Evolutionary conservation across 2,329 filamentous ascomycete species (phyloP).

Genomic region (Xylariaceae sp.): DNA sequence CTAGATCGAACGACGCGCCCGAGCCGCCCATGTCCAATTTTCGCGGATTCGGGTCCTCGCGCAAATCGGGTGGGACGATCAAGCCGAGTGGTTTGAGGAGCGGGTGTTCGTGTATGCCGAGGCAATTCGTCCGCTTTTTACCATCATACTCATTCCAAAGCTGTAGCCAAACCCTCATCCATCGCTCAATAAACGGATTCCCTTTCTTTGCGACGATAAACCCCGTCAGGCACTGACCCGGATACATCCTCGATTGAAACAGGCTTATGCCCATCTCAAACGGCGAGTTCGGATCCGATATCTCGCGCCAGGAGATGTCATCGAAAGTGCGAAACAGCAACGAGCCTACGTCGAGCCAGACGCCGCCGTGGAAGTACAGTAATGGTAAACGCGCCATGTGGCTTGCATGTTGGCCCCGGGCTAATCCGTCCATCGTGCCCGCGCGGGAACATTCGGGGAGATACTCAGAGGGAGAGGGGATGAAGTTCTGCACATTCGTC

Average conservation of each 20-base stretch:
- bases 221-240: slow-evolving; percentile 3
- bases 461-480: background rate
- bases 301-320: slow-evolving; percentile 3
- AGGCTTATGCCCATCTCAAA: slow-evolving; percentile 3
- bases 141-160: slow-evolving; percentile 3
- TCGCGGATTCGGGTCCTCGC: background rate
- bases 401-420: background rate
- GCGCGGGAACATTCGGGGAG: slow-evolving; percentile 5
- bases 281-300: slow-evolving; percentile 3
- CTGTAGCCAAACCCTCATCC: background rate
- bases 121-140: background rate
- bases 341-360: slow-evolving; percentile 4
- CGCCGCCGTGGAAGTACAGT: slow-evolving; percentile 4
- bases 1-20: background rate
- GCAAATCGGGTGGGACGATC: background rate
- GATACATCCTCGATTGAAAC: slow-evolving; percentile 1
- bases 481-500: slow-evolving; percentile 5
- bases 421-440: slow-evolving; percentile 1
- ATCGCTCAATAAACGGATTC: slow-evolving; percentile 2
- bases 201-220: slow-evolving; percentile 6
- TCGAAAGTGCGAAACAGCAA: slow-evolving; percentile 5
- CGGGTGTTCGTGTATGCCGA: background rate
- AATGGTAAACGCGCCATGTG: slow-evolving; percentile 6
- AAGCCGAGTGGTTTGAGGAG: background rate
- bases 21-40: background rate